These are phyloP conservation scores for Mucor piriformis DNA, from an alignment of 371 early-diverging fungal genomes.

Conservation along the genomic window DNA sequence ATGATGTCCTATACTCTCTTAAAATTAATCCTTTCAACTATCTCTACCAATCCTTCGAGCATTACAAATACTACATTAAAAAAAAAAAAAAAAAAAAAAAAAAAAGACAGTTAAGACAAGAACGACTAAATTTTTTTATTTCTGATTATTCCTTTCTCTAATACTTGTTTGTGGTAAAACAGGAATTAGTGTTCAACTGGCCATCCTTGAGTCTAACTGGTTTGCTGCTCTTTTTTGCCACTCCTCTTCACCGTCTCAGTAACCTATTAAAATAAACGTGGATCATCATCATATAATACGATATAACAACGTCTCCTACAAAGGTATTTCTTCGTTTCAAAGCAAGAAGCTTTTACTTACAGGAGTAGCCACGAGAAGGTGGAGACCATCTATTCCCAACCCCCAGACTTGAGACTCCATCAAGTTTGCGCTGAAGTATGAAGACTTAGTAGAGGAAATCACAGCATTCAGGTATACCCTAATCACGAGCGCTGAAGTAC, in stretches of 20 bases:
- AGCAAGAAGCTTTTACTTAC: conserved; percentile 21
- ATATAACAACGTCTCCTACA: conserved; percentile 13
- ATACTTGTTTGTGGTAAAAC: conserved; percentile 12
- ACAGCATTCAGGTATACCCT: conserved; percentile 16
- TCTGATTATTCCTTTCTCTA: conserved; percentile 12
- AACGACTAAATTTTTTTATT: conserved; percentile 3
- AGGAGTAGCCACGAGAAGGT: conserved; percentile 21
- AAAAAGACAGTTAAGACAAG: background rate
- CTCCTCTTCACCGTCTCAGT: conserved; percentile 14
- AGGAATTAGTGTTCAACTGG: conserved; percentile 8
- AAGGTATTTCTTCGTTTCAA: conserved; percentile 18
- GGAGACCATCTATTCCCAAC: conserved; percentile 18
- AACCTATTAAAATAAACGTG: too few relatives aligned
- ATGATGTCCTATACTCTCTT: conserved; percentile 4
- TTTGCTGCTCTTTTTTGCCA: conserved; percentile 13
- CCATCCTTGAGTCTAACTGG: conserved; percentile 11
- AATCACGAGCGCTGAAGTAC: conserved; percentile 15
- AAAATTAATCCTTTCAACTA: background rate
- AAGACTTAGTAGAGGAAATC: conserved; percentile 26
- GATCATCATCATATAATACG: too few relatives aligned
- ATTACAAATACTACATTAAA: background rate
- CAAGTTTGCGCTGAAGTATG: conserved; percentile 17
- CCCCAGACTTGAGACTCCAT: conserved; percentile 16
- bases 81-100: conserved; percentile 13
- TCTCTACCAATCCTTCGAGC: background rate